A percentile compares a stretch with the other conserved stretches of the same genome.
Evolutionary conservation across 2,329 filamentous ascomycete genomes (phyloP).

Genomic region (Purpureocillium takamizusanense): DNA sequence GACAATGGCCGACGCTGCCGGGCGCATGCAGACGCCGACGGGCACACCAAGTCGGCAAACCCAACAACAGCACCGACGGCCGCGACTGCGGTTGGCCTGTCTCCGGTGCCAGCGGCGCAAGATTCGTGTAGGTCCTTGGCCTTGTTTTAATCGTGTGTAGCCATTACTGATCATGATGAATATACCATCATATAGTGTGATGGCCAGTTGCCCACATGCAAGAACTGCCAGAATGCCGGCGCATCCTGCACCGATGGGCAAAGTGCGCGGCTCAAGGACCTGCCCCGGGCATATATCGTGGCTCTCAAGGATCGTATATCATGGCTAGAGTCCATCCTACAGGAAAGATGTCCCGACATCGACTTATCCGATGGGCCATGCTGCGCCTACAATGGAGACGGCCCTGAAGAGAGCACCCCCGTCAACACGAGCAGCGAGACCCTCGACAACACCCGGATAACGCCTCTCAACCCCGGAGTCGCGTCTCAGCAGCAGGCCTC

Average conservation of each 20-base stretch:
- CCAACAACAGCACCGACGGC: slow-evolving; percentile 13
- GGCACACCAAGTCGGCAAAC: slow-evolving; percentile 5
- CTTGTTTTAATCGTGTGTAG: slow-evolving; percentile 2
- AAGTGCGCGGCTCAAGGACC: slow-evolving; percentile 26
- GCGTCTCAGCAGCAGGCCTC: too few relatives aligned
- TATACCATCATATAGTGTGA: slow-evolving; percentile 29
- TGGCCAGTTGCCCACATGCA: slow-evolving; percentile 30
- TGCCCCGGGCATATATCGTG: slow-evolving; percentile 29
- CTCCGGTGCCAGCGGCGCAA: slow-evolving; percentile 37
- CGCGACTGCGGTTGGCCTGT: slow-evolving; percentile 19
- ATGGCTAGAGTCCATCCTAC: slow-evolving; percentile 37
- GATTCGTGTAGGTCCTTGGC: slow-evolving; percentile 28
- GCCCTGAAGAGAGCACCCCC: neutral
- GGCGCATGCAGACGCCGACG: slow-evolving; percentile 1
- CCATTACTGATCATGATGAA: too few relatives aligned
- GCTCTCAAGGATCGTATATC: neutral
- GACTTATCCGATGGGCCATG: slow-evolving; percentile 20
- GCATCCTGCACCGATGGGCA: slow-evolving; percentile 33
- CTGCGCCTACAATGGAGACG: neutral
- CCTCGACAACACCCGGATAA: slow-evolving; percentile 2
- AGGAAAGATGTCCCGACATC: slow-evolving; percentile 29
- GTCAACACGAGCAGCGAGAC: neutral
- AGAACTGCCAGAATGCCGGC: slow-evolving; percentile 32
- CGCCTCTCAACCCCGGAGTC: slow-evolving; percentile 7
- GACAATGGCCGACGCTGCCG: slow-evolving; percentile 8